Percentiles rank a stretch among this genome's conserved stretches.
phyloP scores from a whole-genome alignment of 2,329 filamentous ascomycete genomes.

The Fusarium goolgardi region DNA sequence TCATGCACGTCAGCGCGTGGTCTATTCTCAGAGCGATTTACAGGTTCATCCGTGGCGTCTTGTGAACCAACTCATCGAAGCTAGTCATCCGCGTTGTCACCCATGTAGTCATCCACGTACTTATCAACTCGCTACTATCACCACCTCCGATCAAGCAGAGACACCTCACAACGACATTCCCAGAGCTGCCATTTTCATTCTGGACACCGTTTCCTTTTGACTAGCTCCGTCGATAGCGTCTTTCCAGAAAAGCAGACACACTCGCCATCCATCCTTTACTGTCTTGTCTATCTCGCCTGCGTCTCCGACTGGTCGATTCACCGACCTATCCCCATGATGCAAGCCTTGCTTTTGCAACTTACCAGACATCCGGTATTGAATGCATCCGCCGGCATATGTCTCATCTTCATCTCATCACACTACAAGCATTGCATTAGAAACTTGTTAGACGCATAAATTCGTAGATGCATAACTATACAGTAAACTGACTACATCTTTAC shows the following conservation, averaged over 20 bases:
- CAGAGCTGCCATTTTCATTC: constrained; percentile 1
- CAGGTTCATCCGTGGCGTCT: constrained; percentile 26
- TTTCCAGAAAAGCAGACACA: constrained; percentile 12
- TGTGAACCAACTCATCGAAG: constrained; percentile 19
- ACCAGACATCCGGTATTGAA: constrained; percentile 21
- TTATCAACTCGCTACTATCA: constrained; percentile 5
- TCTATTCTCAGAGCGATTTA: constrained; percentile 22
- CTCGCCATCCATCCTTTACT: constrained; percentile 2
- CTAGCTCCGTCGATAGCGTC: constrained; percentile 9
- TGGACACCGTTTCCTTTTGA: constrained; percentile 2
- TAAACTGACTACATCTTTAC: constrained; percentile 40
- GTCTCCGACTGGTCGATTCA: constrained; percentile 29
- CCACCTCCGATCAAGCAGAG: constrained; percentile 1
- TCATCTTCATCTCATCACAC: constrained; percentile 12
- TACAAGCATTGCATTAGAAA: constrained; percentile 13
- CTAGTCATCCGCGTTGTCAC: constrained; percentile 16
- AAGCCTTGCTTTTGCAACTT: constrained; percentile 38
- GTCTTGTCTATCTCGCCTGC: constrained; percentile 11
- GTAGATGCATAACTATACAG: constrained; percentile 39
- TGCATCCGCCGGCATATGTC: constrained; percentile 16
- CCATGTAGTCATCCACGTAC: constrained; percentile 24
- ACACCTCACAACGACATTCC: not conserved
- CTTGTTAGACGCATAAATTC: constrained; percentile 44
- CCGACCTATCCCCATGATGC: constrained; percentile 15
- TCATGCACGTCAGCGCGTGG: constrained; percentile 46